Conservation (phyloP, 306 rosid species). For the Trifolium fragiferum region DNA sequence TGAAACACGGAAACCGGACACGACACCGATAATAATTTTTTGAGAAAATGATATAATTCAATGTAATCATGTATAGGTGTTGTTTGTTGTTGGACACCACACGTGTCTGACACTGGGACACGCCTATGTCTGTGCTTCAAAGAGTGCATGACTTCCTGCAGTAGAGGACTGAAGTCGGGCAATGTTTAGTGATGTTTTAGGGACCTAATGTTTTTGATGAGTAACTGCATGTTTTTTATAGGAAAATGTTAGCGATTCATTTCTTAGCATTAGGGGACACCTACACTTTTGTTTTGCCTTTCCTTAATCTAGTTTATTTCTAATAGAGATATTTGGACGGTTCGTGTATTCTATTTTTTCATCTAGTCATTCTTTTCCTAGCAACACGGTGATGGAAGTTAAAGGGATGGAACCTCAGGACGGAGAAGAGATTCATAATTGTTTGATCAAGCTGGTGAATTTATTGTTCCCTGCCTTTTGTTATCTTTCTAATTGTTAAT, state of each 20-base stretch:
- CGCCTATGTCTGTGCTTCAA: too few relatives aligned
- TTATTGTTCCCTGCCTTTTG: slow-evolving; percentile 7
- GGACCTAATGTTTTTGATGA: slow-evolving; percentile 18
- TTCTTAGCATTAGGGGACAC: background rate
- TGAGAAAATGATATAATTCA: too few relatives aligned
- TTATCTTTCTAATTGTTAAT: slow-evolving; percentile 16
- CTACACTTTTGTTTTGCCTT: slow-evolving; percentile 15
- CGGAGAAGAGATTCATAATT: slow-evolving; percentile 60
- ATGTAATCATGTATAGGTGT: too few relatives aligned
- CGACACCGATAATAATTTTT: too few relatives aligned
- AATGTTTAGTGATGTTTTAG: background rate
- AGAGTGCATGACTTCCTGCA: background rate
- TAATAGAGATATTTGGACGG: background rate
- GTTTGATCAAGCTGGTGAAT: slow-evolving; percentile 72
- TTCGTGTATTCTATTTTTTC: background rate
- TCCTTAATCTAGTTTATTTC: background rate
- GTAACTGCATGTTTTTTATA: slow-evolving; percentile 5
- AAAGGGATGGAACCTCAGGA: slow-evolving; percentile 56
- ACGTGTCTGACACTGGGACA: too few relatives aligned
- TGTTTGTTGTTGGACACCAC: too few relatives aligned
- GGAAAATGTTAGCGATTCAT: too few relatives aligned
- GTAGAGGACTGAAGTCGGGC: too few relatives aligned
- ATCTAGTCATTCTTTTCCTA: slow-evolving; percentile 32
- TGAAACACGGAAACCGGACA: too few relatives aligned
- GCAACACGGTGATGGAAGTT: slow-evolving; percentile 33